phyloP scores from a whole-genome alignment of 805 yeast species.

The Priceomyces melissophilus region DNA sequence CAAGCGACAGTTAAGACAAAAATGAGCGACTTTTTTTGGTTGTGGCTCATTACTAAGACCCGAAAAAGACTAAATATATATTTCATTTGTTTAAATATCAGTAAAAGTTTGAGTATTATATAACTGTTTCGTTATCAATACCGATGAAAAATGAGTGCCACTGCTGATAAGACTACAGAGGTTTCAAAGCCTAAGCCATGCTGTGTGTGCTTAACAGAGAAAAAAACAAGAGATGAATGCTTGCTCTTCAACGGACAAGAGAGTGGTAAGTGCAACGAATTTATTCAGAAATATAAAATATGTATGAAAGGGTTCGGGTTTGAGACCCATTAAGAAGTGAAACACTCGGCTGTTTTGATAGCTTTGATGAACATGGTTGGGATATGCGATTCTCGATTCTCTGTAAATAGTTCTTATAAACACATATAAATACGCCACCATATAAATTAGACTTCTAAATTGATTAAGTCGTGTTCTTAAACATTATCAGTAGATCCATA shows the following conservation, averaged over 20 bases:
- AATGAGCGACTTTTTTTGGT: too few relatives aligned
- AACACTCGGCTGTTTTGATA: too few relatives aligned
- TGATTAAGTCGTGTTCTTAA: too few relatives aligned
- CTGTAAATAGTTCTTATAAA: slow-evolving; percentile 4
- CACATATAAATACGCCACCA: background rate
- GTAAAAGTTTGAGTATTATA: too few relatives aligned
- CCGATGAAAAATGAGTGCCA: background rate
- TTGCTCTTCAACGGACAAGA: slow-evolving; percentile 80
- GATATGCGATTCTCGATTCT: background rate
- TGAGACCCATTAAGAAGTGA: slow-evolving; percentile 27
- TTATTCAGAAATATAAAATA: slow-evolving; percentile 68
- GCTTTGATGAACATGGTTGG: too few relatives aligned
- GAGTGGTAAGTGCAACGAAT: slow-evolving; percentile 70
- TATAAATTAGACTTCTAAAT: too few relatives aligned
- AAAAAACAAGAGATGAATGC: slow-evolving; percentile 82
- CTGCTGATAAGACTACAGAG: slow-evolving; percentile 6
- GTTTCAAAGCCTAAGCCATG: slow-evolving; percentile 83
- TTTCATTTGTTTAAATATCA: too few relatives aligned
- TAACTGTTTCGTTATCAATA: too few relatives aligned
- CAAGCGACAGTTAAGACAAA: too few relatives aligned
- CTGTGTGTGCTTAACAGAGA: slow-evolving; percentile 88
- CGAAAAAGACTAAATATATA: too few relatives aligned
- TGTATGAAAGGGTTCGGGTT: slow-evolving; percentile 96
- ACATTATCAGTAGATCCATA: too few relatives aligned
- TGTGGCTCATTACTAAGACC: too few relatives aligned